Evolutionary conservation across 2,329 filamentous ascomycete genomes (phyloP), one percentile per base, ranked within the genome.

Genomic region (Fusarium sp.): DNA sequence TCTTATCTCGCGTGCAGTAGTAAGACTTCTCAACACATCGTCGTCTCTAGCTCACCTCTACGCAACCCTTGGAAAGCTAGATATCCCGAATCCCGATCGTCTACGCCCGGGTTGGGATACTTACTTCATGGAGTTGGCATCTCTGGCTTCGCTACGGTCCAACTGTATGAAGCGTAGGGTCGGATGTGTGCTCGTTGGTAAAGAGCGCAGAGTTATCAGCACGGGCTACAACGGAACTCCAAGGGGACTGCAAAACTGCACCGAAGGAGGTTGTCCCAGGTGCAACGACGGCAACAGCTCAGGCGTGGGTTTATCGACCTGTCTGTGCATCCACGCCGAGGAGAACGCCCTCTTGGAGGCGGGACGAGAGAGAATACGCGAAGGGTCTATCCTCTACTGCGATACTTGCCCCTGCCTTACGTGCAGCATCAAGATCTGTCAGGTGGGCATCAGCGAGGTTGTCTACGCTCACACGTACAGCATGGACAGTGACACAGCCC

Each of bases 161-260:
- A 99, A 99, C 79, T 99, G 96, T 83, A 99, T 99, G 96, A 97
- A 98, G 82, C 87, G 96, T 30, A 89, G 95, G 68, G 96, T 99
- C 2, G 96, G 96, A 9, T 97, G 94, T 80, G 96, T 98, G 8
- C 85, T 99, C 11, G 94, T 98, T 33, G 83, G 84, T 61, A 86
- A 91, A 67, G 90, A 94, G 75, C 90, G 90, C 74, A 88, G 94
- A 71, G 96, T 99, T 67, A 92, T 98, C 71, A 93, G 91, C 76
- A 99, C 96, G 0, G 96, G 96, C 20, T 99, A 99, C 82, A 99
- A 99, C 79, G 96, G 96, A 65, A 98, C 96, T n/a, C 94, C 96
- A 13, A 86, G 95, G 22, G 91, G 94, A 43, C 84, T 97, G 74
- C 88, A 83, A 56, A 99, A 99, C 81, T 99, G 96, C 81, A 92